Base-by-base conservation (phyloP, 2,329 filamentous ascomycete species). In the Thermoascus crustaceus region DNA sequence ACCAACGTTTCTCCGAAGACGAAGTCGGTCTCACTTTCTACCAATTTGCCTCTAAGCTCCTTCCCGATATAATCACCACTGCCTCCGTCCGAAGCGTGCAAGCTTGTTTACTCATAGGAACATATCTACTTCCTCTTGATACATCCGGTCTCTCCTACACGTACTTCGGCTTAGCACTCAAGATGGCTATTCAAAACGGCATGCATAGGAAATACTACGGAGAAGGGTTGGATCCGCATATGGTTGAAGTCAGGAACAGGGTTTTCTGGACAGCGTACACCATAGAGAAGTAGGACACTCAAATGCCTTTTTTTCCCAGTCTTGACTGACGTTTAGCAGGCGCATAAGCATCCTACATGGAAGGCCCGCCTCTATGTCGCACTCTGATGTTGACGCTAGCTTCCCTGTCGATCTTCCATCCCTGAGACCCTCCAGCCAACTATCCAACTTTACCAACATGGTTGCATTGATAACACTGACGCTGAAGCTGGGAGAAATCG, bases 251-350 rank as follows among this genome's bases (percentile, higher is more conserved):
- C 3, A 61, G 72, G 11, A 75, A 73, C 45, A 63, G 72, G 2
- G 68, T 76, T 6, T 76, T 72, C 60, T 76, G 72, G 72, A 74
- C 71, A 3, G 64, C 65, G 1, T 76, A 75, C 44, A 72, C 70
- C 0, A 68, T 73, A 17, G 73, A 77, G 43, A 72, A 71, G 69
- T 72, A 52, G 30, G 57, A 37, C 11, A 19, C 8, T 16, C 18
- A 25, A 21, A 29, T 29, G 26, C 3, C 25, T 18, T 17, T 9
- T 26, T 32, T 16, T 35, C 17, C 9, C 7, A 13, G 17, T 8
- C 8, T n/a, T 26, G 14, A 7, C 11, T 6, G 9, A 17, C 31
- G 13, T n/a, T 46, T 47, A 32, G 46, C 14, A 73, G 70, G 39
- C 67, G 72, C 29, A 69, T 76, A 20, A 69, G 71, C 25, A 73